Evolutionary conservation across 306 rosid species (phyloP).

Genomic region (Echinosophora koreensis): DNA sequence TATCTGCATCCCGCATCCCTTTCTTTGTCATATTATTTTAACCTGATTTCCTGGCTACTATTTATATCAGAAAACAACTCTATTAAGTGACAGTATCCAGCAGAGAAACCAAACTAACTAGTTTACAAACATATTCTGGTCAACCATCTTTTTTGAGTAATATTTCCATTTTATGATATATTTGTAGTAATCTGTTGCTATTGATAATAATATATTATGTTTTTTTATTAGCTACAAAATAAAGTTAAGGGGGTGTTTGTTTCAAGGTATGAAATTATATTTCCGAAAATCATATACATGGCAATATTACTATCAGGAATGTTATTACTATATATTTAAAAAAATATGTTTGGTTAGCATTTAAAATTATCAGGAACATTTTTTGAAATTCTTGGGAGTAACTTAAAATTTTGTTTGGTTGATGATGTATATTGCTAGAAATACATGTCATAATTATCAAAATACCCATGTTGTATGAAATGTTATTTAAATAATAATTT

Average conservation of each 20-base stretch:
- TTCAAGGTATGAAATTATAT: too few species aligned
- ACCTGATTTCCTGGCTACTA: constrained; percentile 4
- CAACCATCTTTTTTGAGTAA: not conserved
- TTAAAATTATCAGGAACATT: too few species aligned
- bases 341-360: too few species aligned
- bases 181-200: not conserved
- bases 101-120: constrained; percentile 20
- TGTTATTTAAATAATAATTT: too few species aligned
- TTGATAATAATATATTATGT: not conserved
- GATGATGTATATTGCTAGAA: too few species aligned
- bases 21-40: constrained; percentile 10
- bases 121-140: constrained; percentile 7
- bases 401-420: too few species aligned
- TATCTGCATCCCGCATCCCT: constrained; percentile 22
- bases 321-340: too few species aligned
- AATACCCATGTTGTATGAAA: too few species aligned
- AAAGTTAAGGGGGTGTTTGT: not conserved
- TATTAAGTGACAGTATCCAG: constrained; percentile 13
- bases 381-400: too few species aligned
- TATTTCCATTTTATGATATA: constrained; percentile 13
- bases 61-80: constrained; percentile 7
- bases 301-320: too few species aligned
- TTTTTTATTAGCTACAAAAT: not conserved
- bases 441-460: too few species aligned
- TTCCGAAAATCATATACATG: too few species aligned